Evolutionary conservation across 106 monocot genomes (phyloP).

Genomic region (Acanthochlamys bracteata): DNA sequence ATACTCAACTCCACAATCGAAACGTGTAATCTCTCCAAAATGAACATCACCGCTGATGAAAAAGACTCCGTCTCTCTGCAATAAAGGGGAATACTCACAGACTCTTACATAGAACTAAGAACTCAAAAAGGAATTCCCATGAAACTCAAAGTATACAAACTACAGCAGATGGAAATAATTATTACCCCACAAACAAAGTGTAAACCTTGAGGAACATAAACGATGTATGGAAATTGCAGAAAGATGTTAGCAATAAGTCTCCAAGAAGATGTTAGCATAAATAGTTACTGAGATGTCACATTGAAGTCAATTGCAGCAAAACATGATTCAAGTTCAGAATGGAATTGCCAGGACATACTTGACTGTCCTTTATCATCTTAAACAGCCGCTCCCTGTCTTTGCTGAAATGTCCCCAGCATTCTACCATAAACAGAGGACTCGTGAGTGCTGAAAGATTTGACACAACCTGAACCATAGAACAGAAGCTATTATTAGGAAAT

Average conservation of each 20-base stretch:
- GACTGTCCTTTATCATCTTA: conserved; percentile 54
- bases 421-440: conserved; percentile 52
- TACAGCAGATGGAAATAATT: too few relatives aligned
- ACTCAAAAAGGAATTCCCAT: neutral
- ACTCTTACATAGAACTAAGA: neutral
- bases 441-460: conserved; percentile 77
- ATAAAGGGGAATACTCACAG: neutral
- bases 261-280: too few relatives aligned
- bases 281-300: too few relatives aligned
- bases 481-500: neutral
- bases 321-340: too few relatives aligned
- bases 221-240: too few relatives aligned
- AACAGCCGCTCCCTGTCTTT: conserved; percentile 62
- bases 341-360: too few relatives aligned
- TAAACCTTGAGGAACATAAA: too few relatives aligned
- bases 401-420: conserved; percentile 76
- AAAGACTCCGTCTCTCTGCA: conserved; percentile 70
- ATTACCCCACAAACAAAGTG: too few relatives aligned
- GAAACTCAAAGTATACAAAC: too few relatives aligned
- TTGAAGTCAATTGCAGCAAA: too few relatives aligned
- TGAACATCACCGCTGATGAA: conserved; percentile 92
- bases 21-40: conserved; percentile 72
- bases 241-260: too few relatives aligned
- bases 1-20: conserved; percentile 62
- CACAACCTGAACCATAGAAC: conserved; percentile 47